Conservation (phyloP, 352 stramenopile species). For the Pythium coloratum region DNA sequence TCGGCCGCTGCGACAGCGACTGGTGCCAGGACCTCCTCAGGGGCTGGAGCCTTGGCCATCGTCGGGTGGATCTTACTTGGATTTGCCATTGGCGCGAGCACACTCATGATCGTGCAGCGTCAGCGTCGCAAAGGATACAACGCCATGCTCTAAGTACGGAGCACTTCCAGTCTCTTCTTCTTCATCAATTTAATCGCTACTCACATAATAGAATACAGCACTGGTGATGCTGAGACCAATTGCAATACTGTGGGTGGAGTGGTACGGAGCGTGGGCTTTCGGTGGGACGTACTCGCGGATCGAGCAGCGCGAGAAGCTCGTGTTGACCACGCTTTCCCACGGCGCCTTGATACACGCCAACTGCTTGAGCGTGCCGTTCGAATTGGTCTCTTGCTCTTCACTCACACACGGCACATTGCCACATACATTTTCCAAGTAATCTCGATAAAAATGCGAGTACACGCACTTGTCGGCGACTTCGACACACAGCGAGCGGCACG, state of each 20-base stretch:
- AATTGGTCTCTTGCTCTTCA: slow-evolving; percentile 44
- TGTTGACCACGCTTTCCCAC: slow-evolving; percentile 53
- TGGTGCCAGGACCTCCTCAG: not conserved
- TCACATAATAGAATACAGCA: not conserved
- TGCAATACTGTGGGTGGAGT: not conserved
- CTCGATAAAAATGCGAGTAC: slow-evolving; percentile 67
- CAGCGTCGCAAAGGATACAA: slow-evolving; percentile 42
- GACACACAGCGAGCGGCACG: slow-evolving; percentile 71
- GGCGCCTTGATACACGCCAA: slow-evolving; percentile 42
- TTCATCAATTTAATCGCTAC: not conserved
- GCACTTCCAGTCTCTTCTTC: not conserved
- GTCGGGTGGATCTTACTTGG: slow-evolving; percentile 41
- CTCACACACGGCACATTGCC: slow-evolving; percentile 59
- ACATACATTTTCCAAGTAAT: slow-evolving; percentile 67
- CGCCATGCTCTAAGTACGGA: slow-evolving; percentile 15
- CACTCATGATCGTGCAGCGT: slow-evolving; percentile 36
- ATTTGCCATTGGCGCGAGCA: slow-evolving; percentile 34
- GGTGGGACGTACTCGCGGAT: slow-evolving; percentile 53
- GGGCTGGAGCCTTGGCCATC: slow-evolving; percentile 5
- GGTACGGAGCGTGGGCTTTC: slow-evolving; percentile 9
- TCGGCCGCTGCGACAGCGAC: not conserved
- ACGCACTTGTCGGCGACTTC: slow-evolving; percentile 78
- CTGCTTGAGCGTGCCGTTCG: slow-evolving; percentile 37
- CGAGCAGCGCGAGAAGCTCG: slow-evolving; percentile 53
- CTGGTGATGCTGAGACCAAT: not conserved